These are phyloP conservation scores for Hevea brasiliensis DNA, from an alignment of 345 rosid genomes.

Conservation along the genomic window DNA sequence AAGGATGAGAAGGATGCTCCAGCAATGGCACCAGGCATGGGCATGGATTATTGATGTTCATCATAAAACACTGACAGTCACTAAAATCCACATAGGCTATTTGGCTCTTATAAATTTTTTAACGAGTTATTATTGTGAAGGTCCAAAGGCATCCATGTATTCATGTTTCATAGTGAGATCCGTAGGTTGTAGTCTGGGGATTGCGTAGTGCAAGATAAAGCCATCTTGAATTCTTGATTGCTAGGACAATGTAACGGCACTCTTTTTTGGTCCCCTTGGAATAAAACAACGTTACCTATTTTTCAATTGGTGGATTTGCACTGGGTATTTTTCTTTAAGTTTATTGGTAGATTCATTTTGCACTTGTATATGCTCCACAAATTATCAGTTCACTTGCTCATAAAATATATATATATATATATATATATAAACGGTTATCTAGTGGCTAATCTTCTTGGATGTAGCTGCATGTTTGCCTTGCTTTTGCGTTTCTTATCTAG, in stretches of 20 bases:
- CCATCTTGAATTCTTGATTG: background rate
- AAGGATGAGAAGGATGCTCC: conserved; percentile 69
- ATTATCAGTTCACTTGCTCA: too few species aligned
- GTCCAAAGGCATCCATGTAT: background rate
- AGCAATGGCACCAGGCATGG: conserved; percentile 74
- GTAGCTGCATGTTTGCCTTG: too few species aligned
- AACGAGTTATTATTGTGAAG: background rate
- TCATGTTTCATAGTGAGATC: conserved; percentile 11
- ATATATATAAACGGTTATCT: too few species aligned
- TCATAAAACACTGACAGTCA: background rate
- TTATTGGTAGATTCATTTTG: too few species aligned
- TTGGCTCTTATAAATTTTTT: background rate
- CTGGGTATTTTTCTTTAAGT: background rate
- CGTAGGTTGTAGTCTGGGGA: conserved; percentile 14
- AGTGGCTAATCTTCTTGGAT: too few species aligned
- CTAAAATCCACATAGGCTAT: background rate
- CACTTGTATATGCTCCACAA: too few species aligned
- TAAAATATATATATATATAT: too few species aligned
- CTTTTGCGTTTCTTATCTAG: too few species aligned
- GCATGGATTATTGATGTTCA: conserved; percentile 68
- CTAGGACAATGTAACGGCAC: background rate
- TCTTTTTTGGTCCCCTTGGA: background rate
- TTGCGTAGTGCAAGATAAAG: background rate
- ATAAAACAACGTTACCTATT: background rate
- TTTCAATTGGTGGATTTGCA: background rate